Evolutionary conservation across 2,329 filamentous ascomycete species (phyloP), one percentile per base, ranked within the genome.

Genomic region (Trichoderma pleuroti): DNA sequence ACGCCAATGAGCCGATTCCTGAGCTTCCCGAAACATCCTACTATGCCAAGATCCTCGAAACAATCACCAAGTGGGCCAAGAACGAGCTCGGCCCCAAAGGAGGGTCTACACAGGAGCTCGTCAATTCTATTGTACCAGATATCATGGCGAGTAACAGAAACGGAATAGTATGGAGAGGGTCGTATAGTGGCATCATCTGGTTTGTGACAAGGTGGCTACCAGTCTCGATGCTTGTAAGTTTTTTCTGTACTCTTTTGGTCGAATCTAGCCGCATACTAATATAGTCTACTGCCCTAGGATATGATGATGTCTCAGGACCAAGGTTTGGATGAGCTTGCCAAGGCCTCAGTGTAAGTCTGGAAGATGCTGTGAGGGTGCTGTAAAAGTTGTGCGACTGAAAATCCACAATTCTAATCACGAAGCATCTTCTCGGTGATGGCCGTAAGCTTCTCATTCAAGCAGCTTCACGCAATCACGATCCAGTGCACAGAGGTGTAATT

Each of bases 201-300:
- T 72, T 70, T 60, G 32, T 61, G 9, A 70, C 67, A 24, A 26
- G 60, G 61, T 72, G 67, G 70, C 12, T 70, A n/a, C 70, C 70
- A 11, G 62, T 28, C 21, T 52, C 16, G 24, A 54, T 70, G 5
- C 26, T 72, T 28, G 70, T 70, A 32, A 70, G 70, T 61, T 24
- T 57, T 16, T 30, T 1, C 21, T 6, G 1, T 30, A 28, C 16
- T n/a, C 11, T 3, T 10, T 26, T n/a, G 21, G 32, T 21, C n/a
- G 30, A 39, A 39, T 28, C n/a, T 21, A 14, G 11, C 39, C 21
- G 26, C 16, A n/a, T 57, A 24, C 18, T 32, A 9, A 34, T 4
- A 39, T 30, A 8, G 18, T 4, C 24, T 26, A 30, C 11, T 18
- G 24, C 11, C 28, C 10, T 24, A 71, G 70, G 64, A 69, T 56